Evolutionary conservation across 2,329 filamentous ascomycete species (phyloP).

Genomic region (Neofusicoccum kwambonambiense): DNA sequence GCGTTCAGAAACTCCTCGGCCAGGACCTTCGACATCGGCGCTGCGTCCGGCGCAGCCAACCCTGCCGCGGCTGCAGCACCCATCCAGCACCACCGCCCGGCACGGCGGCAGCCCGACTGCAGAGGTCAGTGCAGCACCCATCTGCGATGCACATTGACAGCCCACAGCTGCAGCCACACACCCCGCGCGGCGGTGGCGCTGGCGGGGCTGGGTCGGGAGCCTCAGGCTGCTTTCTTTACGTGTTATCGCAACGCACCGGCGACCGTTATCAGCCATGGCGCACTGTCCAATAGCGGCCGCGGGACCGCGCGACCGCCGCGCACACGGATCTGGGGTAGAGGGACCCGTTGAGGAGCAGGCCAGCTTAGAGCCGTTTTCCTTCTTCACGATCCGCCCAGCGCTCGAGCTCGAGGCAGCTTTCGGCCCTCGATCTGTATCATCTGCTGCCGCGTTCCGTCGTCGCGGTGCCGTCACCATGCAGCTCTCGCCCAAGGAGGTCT

Average conservation of each 20-base stretch:
- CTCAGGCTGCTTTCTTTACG: background rate
- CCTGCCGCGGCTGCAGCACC: background rate
- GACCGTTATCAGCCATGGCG: background rate
- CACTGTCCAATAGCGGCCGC: background rate
- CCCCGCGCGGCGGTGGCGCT: background rate
- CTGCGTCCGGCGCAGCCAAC: background rate
- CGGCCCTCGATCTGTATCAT: constrained; percentile 4
- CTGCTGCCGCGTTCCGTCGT: background rate
- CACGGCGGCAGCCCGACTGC: background rate
- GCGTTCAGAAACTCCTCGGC: background rate
- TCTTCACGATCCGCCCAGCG: background rate
- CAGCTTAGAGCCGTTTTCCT: background rate
- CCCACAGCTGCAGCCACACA: background rate
- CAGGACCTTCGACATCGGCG: background rate
- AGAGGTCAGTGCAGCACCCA: background rate
- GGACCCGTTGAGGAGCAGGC: background rate
- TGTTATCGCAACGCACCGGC: constrained; percentile 1
- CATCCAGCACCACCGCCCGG: too few species aligned
- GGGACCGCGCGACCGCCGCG: background rate
- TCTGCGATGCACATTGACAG: background rate
- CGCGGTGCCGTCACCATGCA: constrained; percentile 16
- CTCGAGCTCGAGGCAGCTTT: constrained; percentile 8
- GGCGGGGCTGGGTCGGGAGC: background rate
- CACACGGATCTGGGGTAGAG: background rate
- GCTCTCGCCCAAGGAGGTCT: constrained; percentile 17